Evolutionary conservation across 768 basidiomycete species (phyloP), one percentile per base, ranked within the genome.

Genomic region (Lepiota subincarnata): DNA sequence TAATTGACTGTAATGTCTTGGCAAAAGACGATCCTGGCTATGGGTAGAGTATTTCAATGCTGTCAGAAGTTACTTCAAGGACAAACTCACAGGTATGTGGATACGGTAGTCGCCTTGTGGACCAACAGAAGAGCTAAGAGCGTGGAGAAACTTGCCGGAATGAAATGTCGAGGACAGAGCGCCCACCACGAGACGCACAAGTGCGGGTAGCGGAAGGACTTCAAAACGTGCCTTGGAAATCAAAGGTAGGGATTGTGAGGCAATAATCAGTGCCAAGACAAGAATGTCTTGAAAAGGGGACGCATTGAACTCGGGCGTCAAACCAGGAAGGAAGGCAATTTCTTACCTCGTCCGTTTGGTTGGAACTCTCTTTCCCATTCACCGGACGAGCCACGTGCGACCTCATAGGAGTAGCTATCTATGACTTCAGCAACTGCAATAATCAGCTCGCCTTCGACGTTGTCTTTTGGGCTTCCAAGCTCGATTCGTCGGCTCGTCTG

Each of bases 381-480:
- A 16, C 59, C 60, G 14, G 46, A 43, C 26, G 62, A 48, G 6
- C 64, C 66, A 4, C 71, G 68, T 6, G 62, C 49, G 14, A 58
- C 52, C 22, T 53, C 56, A 53, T 66, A 63, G 6, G 66, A 61
- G 56, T 84, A 82, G 10, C 76, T 67, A 59, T 90, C 88, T 64
- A 90, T 79, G 19, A 86, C 78, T 62, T 90, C 88, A 6, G 89
- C 88, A 22, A 89, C 71, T 2, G 86, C 80, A 22, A 92, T 71
- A 26, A 90, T 71, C 20, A 82, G 64, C 60, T 88, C 85, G 50
- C 86, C 79, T 64, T 91, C 84, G 8, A 85, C 76, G 39, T 62
- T 63, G 3, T 69, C 68, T 41, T 76, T 73, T 7, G 67, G 65
- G 64, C 50, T 53, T 62, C 57, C 46, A 57, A 57, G 51, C 52